phyloP scores from a whole-genome alignment of 345 rosid species.

The Corymbia maculata region DNA sequence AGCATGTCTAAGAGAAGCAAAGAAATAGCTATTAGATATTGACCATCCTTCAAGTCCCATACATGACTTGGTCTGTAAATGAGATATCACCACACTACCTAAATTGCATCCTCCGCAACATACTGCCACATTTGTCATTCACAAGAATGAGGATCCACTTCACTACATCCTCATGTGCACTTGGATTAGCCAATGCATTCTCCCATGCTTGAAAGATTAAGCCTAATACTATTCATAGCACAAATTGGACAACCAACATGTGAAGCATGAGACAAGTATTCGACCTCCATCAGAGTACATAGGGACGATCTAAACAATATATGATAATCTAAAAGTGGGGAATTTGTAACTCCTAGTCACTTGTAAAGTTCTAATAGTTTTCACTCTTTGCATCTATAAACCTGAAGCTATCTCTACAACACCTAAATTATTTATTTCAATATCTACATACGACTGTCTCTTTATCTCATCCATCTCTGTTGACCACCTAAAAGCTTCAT shows the following conservation, averaged over 20 bases:
- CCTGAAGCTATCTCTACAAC: neutral
- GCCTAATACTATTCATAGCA: neutral
- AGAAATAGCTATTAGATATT: neutral
- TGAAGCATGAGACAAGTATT: neutral
- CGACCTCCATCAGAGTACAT: neutral
- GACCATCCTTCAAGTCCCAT: neutral
- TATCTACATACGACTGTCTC: neutral
- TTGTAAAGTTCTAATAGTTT: neutral
- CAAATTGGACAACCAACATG: neutral
- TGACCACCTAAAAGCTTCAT: neutral
- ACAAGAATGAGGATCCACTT: neutral
- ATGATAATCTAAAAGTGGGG: neutral
- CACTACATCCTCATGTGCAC: neutral
- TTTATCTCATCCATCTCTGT: neutral
- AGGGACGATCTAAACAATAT: neutral
- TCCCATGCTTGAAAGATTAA: neutral
- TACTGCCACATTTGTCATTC: rapidly evolving
- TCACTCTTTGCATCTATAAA: neutral
- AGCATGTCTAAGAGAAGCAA: neutral
- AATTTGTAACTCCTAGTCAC: neutral
- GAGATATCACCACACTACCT: neutral
- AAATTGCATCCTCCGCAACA: neutral
- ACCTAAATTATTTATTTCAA: neutral
- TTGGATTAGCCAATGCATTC: neutral
- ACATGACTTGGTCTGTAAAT: neutral